Conservation (phyloP, 805 yeast species). For the Kodamaea leandrae region DNA sequence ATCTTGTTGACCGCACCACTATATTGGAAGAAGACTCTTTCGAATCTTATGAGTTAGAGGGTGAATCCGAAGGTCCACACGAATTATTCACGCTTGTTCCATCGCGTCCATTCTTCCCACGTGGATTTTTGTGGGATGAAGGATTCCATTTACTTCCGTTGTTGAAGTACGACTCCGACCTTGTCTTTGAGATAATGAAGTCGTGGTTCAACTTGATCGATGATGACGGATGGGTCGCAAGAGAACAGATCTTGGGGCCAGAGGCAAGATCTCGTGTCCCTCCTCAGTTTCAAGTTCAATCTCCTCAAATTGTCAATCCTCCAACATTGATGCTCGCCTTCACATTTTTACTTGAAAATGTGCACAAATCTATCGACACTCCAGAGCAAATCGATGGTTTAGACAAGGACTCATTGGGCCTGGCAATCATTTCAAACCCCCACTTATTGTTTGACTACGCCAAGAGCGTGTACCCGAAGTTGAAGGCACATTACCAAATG, state of each 20-base stretch:
- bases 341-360: conserved; percentile 48
- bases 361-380: conserved; percentile 9
- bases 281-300: conserved; percentile 74
- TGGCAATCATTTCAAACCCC: conserved; percentile 55
- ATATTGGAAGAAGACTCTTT: conserved; percentile 68
- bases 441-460: conserved; percentile 60
- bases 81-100: conserved; percentile 84
- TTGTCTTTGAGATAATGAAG: conserved; percentile 72
- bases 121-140: conserved; percentile 99
- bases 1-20: conserved; percentile 72
- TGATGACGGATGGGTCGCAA: conserved; percentile 93
- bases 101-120: conserved; percentile 88
- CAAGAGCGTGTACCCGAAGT: conserved; percentile 65
- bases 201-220: conserved; percentile 89
- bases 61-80: conserved; percentile 70
- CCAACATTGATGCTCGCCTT: conserved; percentile 85
- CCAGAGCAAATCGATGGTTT: conserved; percentile 17
- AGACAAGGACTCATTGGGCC: conserved; percentile 37
- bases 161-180: conserved; percentile 76
- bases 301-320: conserved; percentile 89
- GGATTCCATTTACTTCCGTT: conserved; percentile 90
- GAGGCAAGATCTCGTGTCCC: conserved; percentile 92
- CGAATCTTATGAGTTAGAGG: conserved; percentile 49
- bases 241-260: conserved; percentile 90
- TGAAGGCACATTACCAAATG: conserved; percentile 79